A percentile compares a stretch with the other conserved stretches of the same genome.
Conservation (phyloP, 1,284 basidiomycete genomes). For the Cutaneotrichosporon curvatum region DNA sequence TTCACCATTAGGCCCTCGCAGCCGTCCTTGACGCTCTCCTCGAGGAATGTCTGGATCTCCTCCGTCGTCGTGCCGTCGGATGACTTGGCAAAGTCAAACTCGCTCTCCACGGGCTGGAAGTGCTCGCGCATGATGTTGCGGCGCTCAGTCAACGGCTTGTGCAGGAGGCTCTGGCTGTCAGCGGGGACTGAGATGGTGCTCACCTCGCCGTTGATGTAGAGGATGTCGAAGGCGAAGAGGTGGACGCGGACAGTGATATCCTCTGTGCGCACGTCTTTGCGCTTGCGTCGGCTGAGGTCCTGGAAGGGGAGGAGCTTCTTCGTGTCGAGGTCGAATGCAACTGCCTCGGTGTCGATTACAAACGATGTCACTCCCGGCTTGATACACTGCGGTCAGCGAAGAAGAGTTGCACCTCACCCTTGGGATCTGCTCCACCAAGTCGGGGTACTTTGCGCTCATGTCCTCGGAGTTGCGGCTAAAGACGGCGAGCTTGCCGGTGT, state of each 20-base stretch:
- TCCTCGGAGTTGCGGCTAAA: conserved; percentile 98
- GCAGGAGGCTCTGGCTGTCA: conserved; percentile 39
- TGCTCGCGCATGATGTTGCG: conserved; percentile 68
- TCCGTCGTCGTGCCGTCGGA: conserved; percentile 85
- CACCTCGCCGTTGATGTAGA: conserved; percentile 53
- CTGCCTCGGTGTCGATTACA: conserved; percentile 76
- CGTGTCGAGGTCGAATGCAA: conserved; percentile 62
- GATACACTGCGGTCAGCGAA: conserved; percentile 58
- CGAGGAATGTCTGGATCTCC: conserved; percentile 90
- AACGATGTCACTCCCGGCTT: conserved; percentile 68
- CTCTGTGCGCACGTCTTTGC: conserved; percentile 69
- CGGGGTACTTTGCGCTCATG: conserved; percentile 99
- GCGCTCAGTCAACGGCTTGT: conserved; percentile 53
- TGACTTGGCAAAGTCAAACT: conserved; percentile 87
- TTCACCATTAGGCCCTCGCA: conserved; percentile 99
- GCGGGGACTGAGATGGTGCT: not conserved
- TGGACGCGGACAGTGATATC: conserved; percentile 55
- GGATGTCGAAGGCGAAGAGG: conserved; percentile 53
- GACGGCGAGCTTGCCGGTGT: conserved; percentile 71
- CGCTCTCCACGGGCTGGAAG: conserved; percentile 74
- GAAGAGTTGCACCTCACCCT: conserved; percentile 24
- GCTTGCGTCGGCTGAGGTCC: conserved; percentile 73
- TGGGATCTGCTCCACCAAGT: conserved; percentile 91
- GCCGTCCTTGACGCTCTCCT: conserved; percentile 93
- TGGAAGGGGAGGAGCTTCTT: conserved; percentile 72